A percentile compares a stretch with the other conserved stretches of the same genome.
phyloP scores from a whole-genome alignment of 495 filamentous ascomycete genomes.

The Penicillium chermesinum region DNA sequence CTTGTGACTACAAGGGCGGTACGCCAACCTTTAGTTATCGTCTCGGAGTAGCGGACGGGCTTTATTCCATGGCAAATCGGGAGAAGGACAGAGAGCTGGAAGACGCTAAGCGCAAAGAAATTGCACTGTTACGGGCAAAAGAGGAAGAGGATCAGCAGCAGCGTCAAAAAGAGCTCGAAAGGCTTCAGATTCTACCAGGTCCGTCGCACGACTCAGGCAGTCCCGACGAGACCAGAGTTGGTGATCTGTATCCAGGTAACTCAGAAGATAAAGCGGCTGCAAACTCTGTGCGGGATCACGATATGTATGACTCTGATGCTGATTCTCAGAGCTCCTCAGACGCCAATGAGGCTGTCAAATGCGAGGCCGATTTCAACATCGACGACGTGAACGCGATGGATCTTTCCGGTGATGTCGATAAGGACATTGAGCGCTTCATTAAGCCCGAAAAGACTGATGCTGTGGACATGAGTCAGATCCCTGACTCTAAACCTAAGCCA shows the following conservation, averaged over 20 bases:
- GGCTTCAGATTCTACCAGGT: background rate
- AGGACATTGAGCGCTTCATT: conserved; percentile 7
- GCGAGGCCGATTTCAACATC: background rate
- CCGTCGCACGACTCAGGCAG: too few species aligned
- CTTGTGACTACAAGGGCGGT: conserved; percentile 18
- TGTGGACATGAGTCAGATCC: conserved; percentile 1
- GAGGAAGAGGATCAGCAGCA: conserved; percentile 12
- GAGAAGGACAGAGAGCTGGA: conserved; percentile 19
- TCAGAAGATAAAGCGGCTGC: too few species aligned
- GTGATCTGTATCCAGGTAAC: too few species aligned
- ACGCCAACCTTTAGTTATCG: conserved; percentile 23
- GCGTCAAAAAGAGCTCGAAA: background rate
- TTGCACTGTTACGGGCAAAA: conserved; percentile 12
- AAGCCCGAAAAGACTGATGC: conserved; percentile 9
- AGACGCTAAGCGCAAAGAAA: conserved; percentile 19
- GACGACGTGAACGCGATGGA: background rate
- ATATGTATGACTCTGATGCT: too few species aligned
- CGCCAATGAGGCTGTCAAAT: background rate
- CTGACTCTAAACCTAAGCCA: background rate
- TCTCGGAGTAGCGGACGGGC: conserved; percentile 23
- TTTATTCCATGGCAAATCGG: conserved; percentile 20
- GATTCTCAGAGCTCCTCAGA: background rate
- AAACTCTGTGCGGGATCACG: too few species aligned
- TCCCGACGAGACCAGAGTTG: too few species aligned
- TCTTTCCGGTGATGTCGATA: conserved; percentile 8